Evolutionary conservation across 257 asterid species (phyloP).

Genomic region (Catharanthus roseus): DNA sequence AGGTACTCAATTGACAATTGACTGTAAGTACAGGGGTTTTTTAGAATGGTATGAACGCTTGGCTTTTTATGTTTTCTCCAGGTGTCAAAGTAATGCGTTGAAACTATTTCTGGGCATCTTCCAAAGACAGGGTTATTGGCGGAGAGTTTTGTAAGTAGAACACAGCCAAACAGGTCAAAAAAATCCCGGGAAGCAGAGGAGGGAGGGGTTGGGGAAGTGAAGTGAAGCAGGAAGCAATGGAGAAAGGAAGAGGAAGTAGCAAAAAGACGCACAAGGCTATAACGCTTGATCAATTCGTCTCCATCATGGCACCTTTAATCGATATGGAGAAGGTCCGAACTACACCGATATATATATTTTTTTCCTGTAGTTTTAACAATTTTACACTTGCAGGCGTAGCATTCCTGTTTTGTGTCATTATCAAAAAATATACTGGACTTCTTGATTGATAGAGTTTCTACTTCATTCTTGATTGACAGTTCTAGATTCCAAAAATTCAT

Average conservation of each 20-base stretch:
- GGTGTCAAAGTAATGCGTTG: too few species aligned
- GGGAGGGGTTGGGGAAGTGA: not conserved
- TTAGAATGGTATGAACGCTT: too few species aligned
- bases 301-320: slow-evolving; percentile 79
- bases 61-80: too few species aligned
- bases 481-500: not conserved
- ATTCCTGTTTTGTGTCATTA: not conserved
- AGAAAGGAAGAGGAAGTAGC: slow-evolving; percentile 48
- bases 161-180: too few species aligned
- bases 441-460: not conserved
- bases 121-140: too few species aligned
- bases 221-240: slow-evolving; percentile 37
- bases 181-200: slow-evolving; percentile 29
- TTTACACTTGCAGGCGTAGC: not conserved
- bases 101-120: too few species aligned
- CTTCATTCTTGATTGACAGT: not conserved
- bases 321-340: slow-evolving; percentile 78
- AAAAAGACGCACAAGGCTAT: slow-evolving; percentile 26
- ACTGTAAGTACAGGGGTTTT: too few species aligned
- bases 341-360: not conserved
- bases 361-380: not conserved
- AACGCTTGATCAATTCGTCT: slow-evolving; percentile 81
- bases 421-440: too few species aligned
- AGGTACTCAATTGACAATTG: too few species aligned
- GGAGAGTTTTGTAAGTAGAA: too few species aligned